These are phyloP conservation scores for Debaryomyces fabryi DNA, from an alignment of 1,139 yeast genomes.

Conservation along the genomic window DNA sequence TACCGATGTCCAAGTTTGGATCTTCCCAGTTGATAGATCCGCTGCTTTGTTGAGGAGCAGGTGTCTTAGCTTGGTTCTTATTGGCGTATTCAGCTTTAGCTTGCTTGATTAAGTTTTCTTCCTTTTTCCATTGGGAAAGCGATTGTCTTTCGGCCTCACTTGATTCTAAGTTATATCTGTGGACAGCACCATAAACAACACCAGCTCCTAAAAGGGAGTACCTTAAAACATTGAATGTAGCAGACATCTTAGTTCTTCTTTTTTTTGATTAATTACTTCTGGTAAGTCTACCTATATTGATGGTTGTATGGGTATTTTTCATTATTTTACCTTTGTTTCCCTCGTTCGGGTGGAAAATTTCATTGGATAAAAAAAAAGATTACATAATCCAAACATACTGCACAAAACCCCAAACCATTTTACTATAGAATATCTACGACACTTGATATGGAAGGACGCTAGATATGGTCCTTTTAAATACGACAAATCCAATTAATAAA, in stretches of 20 bases:
- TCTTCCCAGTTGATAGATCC: constrained; percentile 78
- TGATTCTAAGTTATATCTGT: constrained; percentile 69
- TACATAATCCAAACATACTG: constrained; percentile 8
- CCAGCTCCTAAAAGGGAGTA: constrained; percentile 93
- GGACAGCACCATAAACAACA: constrained; percentile 84
- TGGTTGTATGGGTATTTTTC: constrained; percentile 2
- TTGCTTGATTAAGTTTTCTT: constrained; percentile 77
- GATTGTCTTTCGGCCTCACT: constrained; percentile 62
- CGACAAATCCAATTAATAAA: background rate
- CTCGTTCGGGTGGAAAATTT: constrained; percentile 12
- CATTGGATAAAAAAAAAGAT: constrained; percentile 15
- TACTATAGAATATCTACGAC: background rate
- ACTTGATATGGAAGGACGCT: background rate
- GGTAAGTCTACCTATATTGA: background rate
- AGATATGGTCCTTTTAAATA: constrained; percentile 3
- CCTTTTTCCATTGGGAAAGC: constrained; percentile 60
- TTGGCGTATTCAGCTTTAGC: constrained; percentile 89
- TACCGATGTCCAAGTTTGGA: constrained; percentile 83
- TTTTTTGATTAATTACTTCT: background rate
- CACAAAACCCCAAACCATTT: constrained; percentile 1
- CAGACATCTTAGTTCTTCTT: constrained; percentile 26
- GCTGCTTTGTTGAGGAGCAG: constrained; percentile 29
- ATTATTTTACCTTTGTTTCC: background rate
- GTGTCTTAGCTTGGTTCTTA: constrained; percentile 52
- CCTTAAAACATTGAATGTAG: constrained; percentile 72